These are phyloP conservation scores for Hypoxylon sp. DNA, from an alignment of 2,329 filamentous ascomycete species.

Conservation along the genomic window DNA sequence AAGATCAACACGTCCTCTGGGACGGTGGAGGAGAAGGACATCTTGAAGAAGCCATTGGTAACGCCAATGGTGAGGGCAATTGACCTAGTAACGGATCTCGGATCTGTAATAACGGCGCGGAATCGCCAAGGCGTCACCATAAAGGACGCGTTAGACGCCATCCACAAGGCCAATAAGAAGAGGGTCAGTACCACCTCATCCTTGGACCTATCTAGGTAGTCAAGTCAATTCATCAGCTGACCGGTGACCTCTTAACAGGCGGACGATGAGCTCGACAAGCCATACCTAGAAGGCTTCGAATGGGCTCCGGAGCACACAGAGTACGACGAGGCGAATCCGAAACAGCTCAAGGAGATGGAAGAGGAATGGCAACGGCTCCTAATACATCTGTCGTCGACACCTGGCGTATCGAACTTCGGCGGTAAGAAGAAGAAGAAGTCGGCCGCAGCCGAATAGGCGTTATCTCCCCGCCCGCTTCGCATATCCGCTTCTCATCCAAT, in stretches of 20 bases:
- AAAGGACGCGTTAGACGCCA: slow-evolving; percentile 95
- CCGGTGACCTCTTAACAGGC: slow-evolving; percentile 63
- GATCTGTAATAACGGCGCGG: slow-evolving; percentile 86
- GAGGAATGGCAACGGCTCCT: slow-evolving; percentile 89
- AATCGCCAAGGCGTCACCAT: slow-evolving; percentile 96
- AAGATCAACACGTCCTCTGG: slow-evolving; percentile 90
- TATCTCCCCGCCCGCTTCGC: no score
- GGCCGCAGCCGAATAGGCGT: slow-evolving; percentile 57
- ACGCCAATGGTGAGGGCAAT: slow-evolving; percentile 91
- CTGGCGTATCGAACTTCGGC: slow-evolving; percentile 55
- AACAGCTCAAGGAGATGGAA: slow-evolving; percentile 69
- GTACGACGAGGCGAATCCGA: slow-evolving; percentile 36
- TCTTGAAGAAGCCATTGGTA: slow-evolving; percentile 84
- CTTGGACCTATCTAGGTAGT: not conserved
- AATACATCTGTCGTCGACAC: slow-evolving; percentile 78
- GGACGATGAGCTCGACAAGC: slow-evolving; percentile 89
- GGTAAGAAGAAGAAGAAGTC: slow-evolving; percentile 77
- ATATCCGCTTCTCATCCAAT: slow-evolving; percentile 55
- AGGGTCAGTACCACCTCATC: slow-evolving; percentile 70
- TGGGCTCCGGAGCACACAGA: slow-evolving; percentile 66
- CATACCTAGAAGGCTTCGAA: slow-evolving; percentile 93
- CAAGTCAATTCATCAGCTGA: slow-evolving; percentile 18
- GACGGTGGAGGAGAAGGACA: slow-evolving; percentile 83
- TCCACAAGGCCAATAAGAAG: slow-evolving; percentile 97
- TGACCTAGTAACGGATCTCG: slow-evolving; percentile 85